Percentiles rank a stretch among this genome's conserved stretches.
Evolutionary conservation across 108 stramenopile genomes (phyloP).

Genomic region (Hondaea fermentalgiana): DNA sequence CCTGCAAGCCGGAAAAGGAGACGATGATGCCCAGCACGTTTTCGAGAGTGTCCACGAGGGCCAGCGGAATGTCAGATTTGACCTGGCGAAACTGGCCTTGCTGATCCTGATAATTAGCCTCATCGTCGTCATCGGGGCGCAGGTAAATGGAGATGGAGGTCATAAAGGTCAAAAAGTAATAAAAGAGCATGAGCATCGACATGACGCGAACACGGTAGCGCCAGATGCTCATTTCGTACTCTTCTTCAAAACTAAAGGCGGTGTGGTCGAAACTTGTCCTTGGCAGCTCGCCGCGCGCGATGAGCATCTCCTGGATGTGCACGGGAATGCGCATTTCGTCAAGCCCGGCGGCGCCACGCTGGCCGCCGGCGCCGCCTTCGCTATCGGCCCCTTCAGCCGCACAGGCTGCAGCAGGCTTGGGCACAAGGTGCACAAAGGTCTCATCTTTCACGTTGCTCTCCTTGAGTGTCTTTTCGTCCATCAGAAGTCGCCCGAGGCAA

Average conservation of each 20-base stretch:
- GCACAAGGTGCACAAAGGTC: constrained; percentile 11
- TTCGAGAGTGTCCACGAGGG: neutral
- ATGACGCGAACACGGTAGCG: neutral
- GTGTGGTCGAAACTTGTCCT: neutral
- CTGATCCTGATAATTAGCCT: neutral
- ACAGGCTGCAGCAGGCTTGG: neutral
- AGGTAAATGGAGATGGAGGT: neutral
- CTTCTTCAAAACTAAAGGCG: neutral
- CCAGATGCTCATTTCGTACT: constrained; percentile 8
- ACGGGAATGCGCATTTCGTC: neutral
- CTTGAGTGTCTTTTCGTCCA: neutral
- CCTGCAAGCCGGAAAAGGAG: neutral
- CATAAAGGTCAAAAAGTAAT: constrained; percentile 13
- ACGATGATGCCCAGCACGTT: constrained; percentile 6
- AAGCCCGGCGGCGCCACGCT: neutral
- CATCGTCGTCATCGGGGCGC: neutral
- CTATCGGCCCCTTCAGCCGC: neutral
- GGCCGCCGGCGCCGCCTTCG: neutral
- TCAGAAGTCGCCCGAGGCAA: neutral
- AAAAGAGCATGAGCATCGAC: constrained; percentile 15
- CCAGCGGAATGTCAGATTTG: neutral
- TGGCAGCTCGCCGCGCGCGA: neutral
- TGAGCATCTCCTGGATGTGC: constrained; percentile 16
- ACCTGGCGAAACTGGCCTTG: constrained; percentile 15
- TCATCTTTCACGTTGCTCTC: neutral